Evolutionary conservation across 2,329 filamentous ascomycete species (phyloP).

Genomic region (Fusarium phyllophilum): DNA sequence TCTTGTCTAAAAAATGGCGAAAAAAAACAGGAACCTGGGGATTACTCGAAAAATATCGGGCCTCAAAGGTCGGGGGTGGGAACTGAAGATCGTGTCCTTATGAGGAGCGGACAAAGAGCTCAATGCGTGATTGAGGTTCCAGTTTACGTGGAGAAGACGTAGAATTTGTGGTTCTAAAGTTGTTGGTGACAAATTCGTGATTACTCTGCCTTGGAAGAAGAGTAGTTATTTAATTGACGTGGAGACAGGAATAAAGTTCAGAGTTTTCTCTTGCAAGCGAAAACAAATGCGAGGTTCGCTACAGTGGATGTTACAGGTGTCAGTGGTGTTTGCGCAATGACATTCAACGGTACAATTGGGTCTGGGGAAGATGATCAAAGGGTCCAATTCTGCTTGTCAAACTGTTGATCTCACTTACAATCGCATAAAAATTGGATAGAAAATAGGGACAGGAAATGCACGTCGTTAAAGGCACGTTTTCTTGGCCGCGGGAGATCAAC

Average conservation of each 20-base stretch:
- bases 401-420: background rate
- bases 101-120: conserved; percentile 12
- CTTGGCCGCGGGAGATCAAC: conserved; percentile 34
- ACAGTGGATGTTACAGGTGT: background rate
- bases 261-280: conserved; percentile 7
- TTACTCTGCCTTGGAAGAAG: background rate
- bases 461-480: conserved; percentile 3
- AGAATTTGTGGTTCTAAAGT: background rate
- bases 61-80: conserved; percentile 3
- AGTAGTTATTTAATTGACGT: background rate
- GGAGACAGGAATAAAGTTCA: background rate
- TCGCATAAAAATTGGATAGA: background rate
- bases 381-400: background rate
- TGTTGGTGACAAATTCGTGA: conserved; percentile 1
- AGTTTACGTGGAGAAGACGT: background rate
- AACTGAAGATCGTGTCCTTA: conserved; percentile 22
- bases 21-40: conserved; percentile 30
- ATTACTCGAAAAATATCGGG: background rate
- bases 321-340: background rate
- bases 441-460: background rate
- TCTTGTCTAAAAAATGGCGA: conserved; percentile 11
- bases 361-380: background rate
- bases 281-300: background rate
- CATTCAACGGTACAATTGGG: background rate
- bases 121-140: conserved; percentile 5